Conservation (phyloP, 2,329 filamentous ascomycete genomes). For the Ascocoryne sarcoides region DNA sequence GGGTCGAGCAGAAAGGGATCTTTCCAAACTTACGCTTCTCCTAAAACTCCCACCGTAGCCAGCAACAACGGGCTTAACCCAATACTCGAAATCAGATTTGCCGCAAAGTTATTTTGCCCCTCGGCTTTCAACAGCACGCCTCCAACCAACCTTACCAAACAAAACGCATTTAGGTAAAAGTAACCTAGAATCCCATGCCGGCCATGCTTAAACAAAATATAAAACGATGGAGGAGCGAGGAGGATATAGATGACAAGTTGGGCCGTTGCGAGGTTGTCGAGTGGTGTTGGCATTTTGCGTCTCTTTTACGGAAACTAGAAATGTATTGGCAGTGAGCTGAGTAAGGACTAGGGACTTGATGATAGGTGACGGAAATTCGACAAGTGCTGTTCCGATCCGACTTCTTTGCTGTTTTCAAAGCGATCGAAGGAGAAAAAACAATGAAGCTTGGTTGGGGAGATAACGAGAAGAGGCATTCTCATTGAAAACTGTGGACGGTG, state of each 20-base stretch:
- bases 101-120: constrained; percentile 5
- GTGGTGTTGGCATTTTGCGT: no score
- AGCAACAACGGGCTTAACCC: constrained; percentile 18
- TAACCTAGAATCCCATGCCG: constrained; percentile 31
- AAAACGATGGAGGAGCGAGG: constrained; percentile 27
- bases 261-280: constrained; percentile 17
- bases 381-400: no score
- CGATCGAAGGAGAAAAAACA: no score
- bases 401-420: no score
- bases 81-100: constrained; percentile 13
- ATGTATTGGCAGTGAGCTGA: no score
- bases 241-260: constrained; percentile 31
- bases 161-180: constrained; percentile 33
- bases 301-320: no score
- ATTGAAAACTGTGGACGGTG: no score
- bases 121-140: constrained; percentile 25
- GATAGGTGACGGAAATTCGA: no score
- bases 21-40: constrained; percentile 19
- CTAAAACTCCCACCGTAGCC: constrained; percentile 12
- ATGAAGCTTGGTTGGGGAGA: no score
- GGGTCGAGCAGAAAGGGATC: no score
- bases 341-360: no score
- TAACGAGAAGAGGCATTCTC: no score
- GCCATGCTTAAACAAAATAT: constrained; percentile 30
- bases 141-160: constrained; percentile 30